Evolutionary conservation across 306 rosid species (phyloP).

Genomic region (Prunus kanzakura): DNA sequence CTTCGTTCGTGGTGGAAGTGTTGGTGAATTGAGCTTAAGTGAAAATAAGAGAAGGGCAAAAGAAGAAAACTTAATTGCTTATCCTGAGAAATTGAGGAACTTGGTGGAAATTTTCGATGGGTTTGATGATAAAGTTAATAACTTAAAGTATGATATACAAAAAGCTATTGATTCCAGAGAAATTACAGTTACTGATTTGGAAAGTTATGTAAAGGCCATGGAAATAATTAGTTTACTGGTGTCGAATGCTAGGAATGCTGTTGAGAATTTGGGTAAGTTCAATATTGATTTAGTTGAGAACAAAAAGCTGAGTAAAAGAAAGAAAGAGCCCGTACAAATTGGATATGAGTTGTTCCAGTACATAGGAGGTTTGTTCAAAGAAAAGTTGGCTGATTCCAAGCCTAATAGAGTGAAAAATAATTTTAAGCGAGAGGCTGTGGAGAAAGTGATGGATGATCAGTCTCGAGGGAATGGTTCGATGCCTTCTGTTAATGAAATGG

Average conservation of each 20-base stretch:
- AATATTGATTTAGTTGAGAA: constrained; percentile 42
- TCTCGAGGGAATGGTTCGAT: constrained; percentile 21
- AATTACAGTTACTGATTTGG: constrained; percentile 55
- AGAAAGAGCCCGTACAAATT: constrained; percentile 54
- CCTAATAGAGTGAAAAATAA: constrained; percentile 42
- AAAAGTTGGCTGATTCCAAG: constrained; percentile 42
- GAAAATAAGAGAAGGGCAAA: constrained; percentile 52
- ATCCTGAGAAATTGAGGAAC: constrained; percentile 47
- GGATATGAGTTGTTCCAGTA: constrained; percentile 58
- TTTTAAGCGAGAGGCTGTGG: constrained; percentile 36
- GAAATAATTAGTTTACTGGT: constrained; percentile 42
- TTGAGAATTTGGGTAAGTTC: constrained; percentile 46
- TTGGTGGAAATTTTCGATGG: constrained; percentile 53
- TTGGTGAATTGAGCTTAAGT: constrained; percentile 36
- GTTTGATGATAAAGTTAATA: constrained; percentile 41
- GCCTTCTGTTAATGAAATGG: constrained; percentile 27
- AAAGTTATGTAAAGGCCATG: constrained; percentile 46
- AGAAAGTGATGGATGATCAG: constrained; percentile 33
- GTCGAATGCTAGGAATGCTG: constrained; percentile 45
- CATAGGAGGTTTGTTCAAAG: constrained; percentile 57
- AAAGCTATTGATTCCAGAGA: constrained; percentile 53
- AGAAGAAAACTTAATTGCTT: constrained; percentile 41
- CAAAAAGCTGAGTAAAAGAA: constrained; percentile 47
- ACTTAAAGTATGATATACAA: constrained; percentile 50
- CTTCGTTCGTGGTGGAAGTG: constrained; percentile 49